Base-by-base conservation (phyloP, 495 filamentous ascomycete species). In the Annulohypoxylon maeteangense region DNA sequence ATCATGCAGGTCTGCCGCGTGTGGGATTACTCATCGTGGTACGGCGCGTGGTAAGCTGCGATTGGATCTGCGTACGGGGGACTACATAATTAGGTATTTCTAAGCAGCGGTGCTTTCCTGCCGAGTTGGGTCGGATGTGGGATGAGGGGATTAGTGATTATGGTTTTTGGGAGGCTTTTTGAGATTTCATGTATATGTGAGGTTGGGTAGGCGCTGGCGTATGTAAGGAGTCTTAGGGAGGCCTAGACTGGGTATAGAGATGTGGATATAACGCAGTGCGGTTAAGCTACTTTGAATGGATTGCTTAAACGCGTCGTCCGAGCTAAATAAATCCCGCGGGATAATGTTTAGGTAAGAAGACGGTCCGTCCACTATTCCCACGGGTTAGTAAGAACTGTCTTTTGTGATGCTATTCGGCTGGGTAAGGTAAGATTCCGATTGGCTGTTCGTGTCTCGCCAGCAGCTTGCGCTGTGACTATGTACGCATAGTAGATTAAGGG, bases 401-500 rank as follows among this genome's bases (percentile, higher is more conserved):
- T 44, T 44, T 44, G 5, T 20, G n/a, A 44, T 18, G 40, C 40
- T 44, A 20, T 44, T 44, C 40, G 40, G 40, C 40, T 20, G 12
- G 2, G 4, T 16, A 7, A 44, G 40, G 40, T 18, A 18, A 20
- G 5, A 18, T 18, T 18, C 40, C 40, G 40, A 44, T 44, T 44
- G 40, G 40, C 40, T 44, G n/a, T 20, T 44, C n/a, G 4, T 5
- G 12, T 6, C 40, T 44, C 40, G n/a, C 40, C 4, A 20, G 40
- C 7, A 16, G 40, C n/a, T 44, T 20, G 16, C n/a, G n/a, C 0
- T 44, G n/a, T n/a, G n/a, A n/a, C n/a, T n/a, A n/a, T n/a, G n/a
- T n/a, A n/a, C n/a, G n/a, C n/a, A n/a, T n/a, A n/a, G n/a, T 44
- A 44, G 40, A 44, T 44, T 40, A 40, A 44, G 40, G 40, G 40